Evolutionary conservation across 2,329 filamentous ascomycete species (phyloP), one percentile per base, ranked within the genome.

Genomic region (Keithomyces neogunnii): DNA sequence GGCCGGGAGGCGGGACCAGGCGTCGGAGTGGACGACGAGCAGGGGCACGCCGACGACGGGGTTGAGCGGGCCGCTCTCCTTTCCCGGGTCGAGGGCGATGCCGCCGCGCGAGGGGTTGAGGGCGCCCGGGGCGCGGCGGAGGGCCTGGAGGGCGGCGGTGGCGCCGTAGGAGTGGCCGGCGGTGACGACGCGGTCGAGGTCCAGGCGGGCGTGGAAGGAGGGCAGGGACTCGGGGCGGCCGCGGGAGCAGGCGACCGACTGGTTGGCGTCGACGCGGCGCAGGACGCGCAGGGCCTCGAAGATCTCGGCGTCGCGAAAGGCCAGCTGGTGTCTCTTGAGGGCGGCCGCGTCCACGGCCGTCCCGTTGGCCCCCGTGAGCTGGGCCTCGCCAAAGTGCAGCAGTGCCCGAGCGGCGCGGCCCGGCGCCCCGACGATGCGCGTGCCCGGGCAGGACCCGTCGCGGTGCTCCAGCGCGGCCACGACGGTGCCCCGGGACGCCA

Each of bases 121-220:
- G 69, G 6, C 70, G 4, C 54, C 55, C 39, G 61, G 57, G 29
- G 60, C 75, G 36, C 68, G 70, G 48, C 76, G 76, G n/a, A 85
- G 69, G 3, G 78, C 75, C 53, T 82, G 80, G 26, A 86, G 69
- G 0, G 80, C 82, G 3, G 79, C 74, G 0, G 84, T 86, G 2
- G 82, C 83, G 47, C 84, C 84, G 65, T 82, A 85, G 0, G 80
- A 84, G 61, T 86, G 83, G 0, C 83, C 83, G 3, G 71, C 77
- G 7, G 86, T 71, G 45, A 80, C 73, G 57, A 84, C 72, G 36
- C 75, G 71, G 32, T 73, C 66, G 29, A 71, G 56, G 61, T 84
- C 74, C 5, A 87, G 72, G 8, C 80, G 73, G 51, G 67, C 66
- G 36, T 69, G 62, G 73, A 82, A 86, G 13, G 66, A 65, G 3